Conservation (phyloP, 768 basidiomycete genomes). For the Steccherinum ochraceum region DNA sequence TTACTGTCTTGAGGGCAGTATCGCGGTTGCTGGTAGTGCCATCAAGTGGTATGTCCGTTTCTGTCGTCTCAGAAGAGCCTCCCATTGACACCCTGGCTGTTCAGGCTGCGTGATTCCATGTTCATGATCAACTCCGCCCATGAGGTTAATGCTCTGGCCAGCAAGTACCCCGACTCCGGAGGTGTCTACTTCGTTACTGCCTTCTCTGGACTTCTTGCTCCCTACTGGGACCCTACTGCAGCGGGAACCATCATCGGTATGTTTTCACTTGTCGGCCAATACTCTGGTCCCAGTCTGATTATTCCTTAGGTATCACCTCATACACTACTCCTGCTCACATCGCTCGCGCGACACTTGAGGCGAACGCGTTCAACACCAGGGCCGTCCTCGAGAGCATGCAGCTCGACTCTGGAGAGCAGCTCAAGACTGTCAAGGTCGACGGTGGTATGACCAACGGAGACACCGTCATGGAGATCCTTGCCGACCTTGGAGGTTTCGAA, state of each 20-base stretch:
- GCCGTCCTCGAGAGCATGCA: conserved; percentile 96
- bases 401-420: conserved; percentile 72
- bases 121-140: conserved; percentile 68
- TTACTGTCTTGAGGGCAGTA: conserved; percentile 93
- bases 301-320: conserved; percentile 59
- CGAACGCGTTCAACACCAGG: conserved; percentile 92
- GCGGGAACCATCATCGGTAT: conserved; percentile 78
- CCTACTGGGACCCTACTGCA: conserved; percentile 95
- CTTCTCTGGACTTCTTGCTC: conserved; percentile 92
- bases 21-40: conserved; percentile 92
- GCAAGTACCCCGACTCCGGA: conserved; percentile 68
- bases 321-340: conserved; percentile 92
- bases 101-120: conserved; percentile 86
- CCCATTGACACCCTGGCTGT: too few relatives aligned
- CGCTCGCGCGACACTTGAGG: conserved; percentile 91
- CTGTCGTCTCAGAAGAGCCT: not conserved
- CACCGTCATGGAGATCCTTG: conserved; percentile 78
- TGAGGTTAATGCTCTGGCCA: conserved; percentile 84
- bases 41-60: conserved; percentile 67
- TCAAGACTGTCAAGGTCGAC: conserved; percentile 89
- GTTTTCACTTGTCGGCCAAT: conserved; percentile 4
- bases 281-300: not conserved
- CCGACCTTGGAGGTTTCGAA: conserved; percentile 86
- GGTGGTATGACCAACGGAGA: conserved; percentile 99
- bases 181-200: conserved; percentile 97